Conservation (phyloP, 257 asterid species). For the Fraxinus anomala region DNA sequence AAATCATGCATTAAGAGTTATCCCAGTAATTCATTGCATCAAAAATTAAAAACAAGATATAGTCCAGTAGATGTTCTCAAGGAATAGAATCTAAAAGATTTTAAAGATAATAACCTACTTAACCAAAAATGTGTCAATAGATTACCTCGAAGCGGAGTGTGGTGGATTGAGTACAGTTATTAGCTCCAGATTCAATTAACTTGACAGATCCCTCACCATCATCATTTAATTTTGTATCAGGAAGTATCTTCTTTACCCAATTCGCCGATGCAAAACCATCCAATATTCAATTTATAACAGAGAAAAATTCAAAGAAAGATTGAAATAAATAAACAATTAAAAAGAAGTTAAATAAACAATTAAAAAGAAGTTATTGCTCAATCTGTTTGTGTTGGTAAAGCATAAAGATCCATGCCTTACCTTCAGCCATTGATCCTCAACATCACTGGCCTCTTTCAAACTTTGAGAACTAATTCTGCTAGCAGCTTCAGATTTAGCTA, state of each 20-base stretch:
- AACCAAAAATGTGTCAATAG: conserved; percentile 15
- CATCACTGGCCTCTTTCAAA: conserved; percentile 19
- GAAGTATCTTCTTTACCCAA: conserved; percentile 32
- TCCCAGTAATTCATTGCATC: background rate
- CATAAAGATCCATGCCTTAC: conserved; percentile 18
- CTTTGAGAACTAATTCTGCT: conserved; percentile 27
- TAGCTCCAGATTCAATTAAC: conserved; percentile 33
- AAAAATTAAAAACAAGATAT: background rate
- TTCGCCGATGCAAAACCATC: conserved; percentile 20
- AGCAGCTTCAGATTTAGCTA: conserved; percentile 25
- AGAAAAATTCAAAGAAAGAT: background rate
- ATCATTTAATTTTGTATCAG: conserved; percentile 26
- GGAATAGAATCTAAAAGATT: background rate
- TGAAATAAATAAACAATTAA: background rate
- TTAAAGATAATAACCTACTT: conserved; percentile 4
- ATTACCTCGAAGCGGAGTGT: conserved; percentile 89
- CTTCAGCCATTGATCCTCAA: conserved; percentile 19
- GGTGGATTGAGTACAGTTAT: conserved; percentile 40
- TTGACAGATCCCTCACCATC: conserved; percentile 39
- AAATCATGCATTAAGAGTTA: background rate
- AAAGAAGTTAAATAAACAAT: background rate
- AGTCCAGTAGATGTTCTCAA: background rate
- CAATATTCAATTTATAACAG: background rate
- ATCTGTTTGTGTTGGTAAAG: conserved; percentile 2
- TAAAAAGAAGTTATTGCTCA: background rate